These are phyloP conservation scores for Rhodotorula paludigena DNA, from an alignment of 768 basidiomycete genomes.

Conservation along the genomic window DNA sequence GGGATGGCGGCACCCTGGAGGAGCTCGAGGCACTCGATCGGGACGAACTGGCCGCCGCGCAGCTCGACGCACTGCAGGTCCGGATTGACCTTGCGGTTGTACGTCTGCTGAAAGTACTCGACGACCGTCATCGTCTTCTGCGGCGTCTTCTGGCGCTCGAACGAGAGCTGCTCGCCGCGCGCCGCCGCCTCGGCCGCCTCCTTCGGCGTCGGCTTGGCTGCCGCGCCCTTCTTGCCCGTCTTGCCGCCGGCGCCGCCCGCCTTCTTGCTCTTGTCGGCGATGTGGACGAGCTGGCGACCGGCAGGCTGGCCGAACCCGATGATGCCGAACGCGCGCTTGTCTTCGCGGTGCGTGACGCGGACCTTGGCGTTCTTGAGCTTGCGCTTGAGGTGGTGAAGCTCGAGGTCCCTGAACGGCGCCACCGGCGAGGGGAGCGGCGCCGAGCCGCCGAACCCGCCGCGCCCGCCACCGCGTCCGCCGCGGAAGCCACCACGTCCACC, in stretches of 20 bases:
- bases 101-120: conserved; percentile 22
- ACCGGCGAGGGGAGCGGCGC: too few relatives aligned
- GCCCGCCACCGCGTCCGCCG: conserved; percentile 7
- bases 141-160: neutral
- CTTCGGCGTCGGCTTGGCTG: conserved; percentile 8
- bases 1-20: conserved; percentile 22
- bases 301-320: conserved; percentile 26
- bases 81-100: conserved; percentile 10
- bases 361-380: conserved; percentile 26
- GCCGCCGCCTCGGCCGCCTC: conserved; percentile 22
- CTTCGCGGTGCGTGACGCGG: conserved; percentile 26
- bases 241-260: neutral
- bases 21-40: conserved; percentile 35
- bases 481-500: conserved; percentile 7
- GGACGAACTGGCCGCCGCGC: conserved; percentile 21
- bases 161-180: conserved; percentile 4
- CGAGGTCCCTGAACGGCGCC: neutral
- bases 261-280: neutral
- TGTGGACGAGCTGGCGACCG: conserved; percentile 9
- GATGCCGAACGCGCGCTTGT: conserved; percentile 25
- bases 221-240: neutral
- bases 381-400: conserved; percentile 17
- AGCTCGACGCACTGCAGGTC: conserved; percentile 25
- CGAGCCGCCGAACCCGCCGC: conserved; percentile 3
- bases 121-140: conserved; percentile 11